Conservation (phyloP, 1,284 basidiomycete genomes). For the Fomitopsis schrenkii region DNA sequence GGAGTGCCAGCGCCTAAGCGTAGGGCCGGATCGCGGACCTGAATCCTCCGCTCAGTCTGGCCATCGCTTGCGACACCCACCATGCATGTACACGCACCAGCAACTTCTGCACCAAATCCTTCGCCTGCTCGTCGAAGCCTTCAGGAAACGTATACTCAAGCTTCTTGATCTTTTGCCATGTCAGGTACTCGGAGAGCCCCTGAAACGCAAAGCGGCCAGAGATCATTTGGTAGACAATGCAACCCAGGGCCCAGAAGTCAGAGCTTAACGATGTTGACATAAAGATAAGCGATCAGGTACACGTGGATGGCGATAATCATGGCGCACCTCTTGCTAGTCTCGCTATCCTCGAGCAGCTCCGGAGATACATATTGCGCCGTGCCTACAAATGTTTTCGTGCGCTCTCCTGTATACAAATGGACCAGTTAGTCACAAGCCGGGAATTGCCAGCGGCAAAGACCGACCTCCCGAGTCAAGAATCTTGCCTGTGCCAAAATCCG, state of each 20-base stretch:
- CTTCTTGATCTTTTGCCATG: constrained; percentile 76
- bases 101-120: constrained; percentile 63
- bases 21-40: constrained; percentile 68
- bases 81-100: constrained; percentile 41
- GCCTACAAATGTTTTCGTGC: constrained; percentile 87
- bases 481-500: constrained; percentile 97
- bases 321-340: constrained; percentile 63
- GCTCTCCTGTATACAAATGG: constrained; percentile 34
- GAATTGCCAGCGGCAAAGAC: constrained; percentile 20
- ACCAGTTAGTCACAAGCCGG: constrained; percentile 15
- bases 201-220: constrained; percentile 91
- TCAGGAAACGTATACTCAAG: constrained; percentile 73
- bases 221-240: constrained; percentile 96
- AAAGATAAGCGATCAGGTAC: constrained; percentile 11
- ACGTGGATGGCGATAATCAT: not conserved
- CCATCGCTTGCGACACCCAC: constrained; percentile 2
- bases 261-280: constrained; percentile 46
- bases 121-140: constrained; percentile 64
- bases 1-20: constrained; percentile 64
- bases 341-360: constrained; percentile 79
- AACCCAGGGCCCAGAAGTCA: constrained; percentile 98
- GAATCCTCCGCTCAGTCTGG: constrained; percentile 4
- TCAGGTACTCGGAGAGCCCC: constrained; percentile 81
- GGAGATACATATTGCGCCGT: constrained; percentile 96
- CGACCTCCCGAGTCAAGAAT: constrained; percentile 60